These are phyloP conservation scores for Glebionis coronaria DNA, from an alignment of 129 eudicot species.

Conservation along the genomic window DNA sequence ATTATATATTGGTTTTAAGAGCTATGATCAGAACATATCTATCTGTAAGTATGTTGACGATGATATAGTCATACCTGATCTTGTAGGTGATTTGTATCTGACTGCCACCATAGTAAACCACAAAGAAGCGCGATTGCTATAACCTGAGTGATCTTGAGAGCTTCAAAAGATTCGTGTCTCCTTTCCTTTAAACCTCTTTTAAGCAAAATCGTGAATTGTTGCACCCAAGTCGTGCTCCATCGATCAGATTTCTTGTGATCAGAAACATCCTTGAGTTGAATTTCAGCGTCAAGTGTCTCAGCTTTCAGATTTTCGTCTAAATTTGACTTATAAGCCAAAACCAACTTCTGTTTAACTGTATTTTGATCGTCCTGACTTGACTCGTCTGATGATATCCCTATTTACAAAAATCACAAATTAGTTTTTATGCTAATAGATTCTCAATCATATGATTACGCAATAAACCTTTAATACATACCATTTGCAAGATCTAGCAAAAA, in stretches of 20 bases:
- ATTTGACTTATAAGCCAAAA: conserved; percentile 45
- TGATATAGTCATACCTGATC: conserved; percentile 52
- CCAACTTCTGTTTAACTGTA: conserved; percentile 45
- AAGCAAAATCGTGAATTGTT: conserved; percentile 60
- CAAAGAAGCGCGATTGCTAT: conserved; percentile 38
- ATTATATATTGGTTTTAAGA: background rate
- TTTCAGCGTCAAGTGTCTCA: conserved; percentile 29
- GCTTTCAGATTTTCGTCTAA: conserved; percentile 32
- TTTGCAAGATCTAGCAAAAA: conserved; percentile 78
- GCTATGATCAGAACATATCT: background rate
- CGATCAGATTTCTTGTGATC: conserved; percentile 30
- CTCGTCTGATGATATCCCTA: conserved; percentile 56
- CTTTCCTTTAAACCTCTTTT: conserved; percentile 76
- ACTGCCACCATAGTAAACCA: conserved; percentile 82
- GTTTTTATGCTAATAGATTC: background rate
- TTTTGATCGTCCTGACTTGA: conserved; percentile 43
- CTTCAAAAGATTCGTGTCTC: conserved; percentile 56
- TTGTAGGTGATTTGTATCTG: conserved; percentile 47
- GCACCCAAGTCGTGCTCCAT: conserved; percentile 82
- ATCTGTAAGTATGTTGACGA: background rate
- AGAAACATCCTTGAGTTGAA: conserved; percentile 3
- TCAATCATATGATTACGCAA: background rate
- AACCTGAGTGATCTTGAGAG: conserved; percentile 52
- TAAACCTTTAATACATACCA: conserved; percentile 34
- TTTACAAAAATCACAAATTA: background rate